Evolutionary conservation across 78 protist genomes (phyloP).

Genomic region (Monosiga brevicollis): DNA sequence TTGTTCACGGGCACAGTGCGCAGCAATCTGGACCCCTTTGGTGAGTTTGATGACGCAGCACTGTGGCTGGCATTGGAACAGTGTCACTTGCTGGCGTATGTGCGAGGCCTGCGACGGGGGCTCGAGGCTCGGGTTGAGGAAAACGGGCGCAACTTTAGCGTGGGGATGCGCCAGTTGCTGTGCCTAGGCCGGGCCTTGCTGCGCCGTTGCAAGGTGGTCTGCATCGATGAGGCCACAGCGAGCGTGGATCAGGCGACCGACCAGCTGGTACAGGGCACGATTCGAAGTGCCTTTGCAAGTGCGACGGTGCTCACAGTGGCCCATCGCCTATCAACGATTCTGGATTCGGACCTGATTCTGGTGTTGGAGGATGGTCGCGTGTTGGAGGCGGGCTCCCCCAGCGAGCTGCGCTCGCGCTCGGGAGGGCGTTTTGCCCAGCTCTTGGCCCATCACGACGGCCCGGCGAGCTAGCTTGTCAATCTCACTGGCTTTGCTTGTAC

Average conservation of each 20-base stretch:
- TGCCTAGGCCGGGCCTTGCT: constrained; percentile 89
- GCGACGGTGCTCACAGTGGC: constrained; percentile 67
- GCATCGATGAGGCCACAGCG: constrained; percentile 82
- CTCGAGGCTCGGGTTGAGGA: constrained; percentile 6
- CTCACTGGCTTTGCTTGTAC: too few relatives aligned
- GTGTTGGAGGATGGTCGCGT: constrained; percentile 58
- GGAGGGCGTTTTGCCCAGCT: too few relatives aligned
- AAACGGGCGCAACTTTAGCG: constrained; percentile 59
- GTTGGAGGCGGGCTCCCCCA: too few relatives aligned
- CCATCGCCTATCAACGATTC: constrained; percentile 72
- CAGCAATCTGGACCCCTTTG: constrained; percentile 59
- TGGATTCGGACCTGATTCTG: constrained; percentile 58
- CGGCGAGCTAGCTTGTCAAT: too few relatives aligned
- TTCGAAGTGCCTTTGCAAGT: constrained; percentile 49
- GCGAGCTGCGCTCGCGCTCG: too few relatives aligned
- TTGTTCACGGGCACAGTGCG: constrained; percentile 64
- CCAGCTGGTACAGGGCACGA: constrained; percentile 39
- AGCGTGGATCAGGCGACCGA: constrained; percentile 65
- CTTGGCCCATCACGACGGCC: too few relatives aligned
- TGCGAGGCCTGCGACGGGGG: not conserved
- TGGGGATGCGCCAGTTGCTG: constrained; percentile 80
- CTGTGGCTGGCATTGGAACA: constrained; percentile 44
- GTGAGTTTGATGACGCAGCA: constrained; percentile 6
- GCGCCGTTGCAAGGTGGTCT: constrained; percentile 44
- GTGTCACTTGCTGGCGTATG: constrained; percentile 23